Base-by-base conservation (phyloP, 1,284 basidiomycete species). In the Apiotrichum gracile region DNA sequence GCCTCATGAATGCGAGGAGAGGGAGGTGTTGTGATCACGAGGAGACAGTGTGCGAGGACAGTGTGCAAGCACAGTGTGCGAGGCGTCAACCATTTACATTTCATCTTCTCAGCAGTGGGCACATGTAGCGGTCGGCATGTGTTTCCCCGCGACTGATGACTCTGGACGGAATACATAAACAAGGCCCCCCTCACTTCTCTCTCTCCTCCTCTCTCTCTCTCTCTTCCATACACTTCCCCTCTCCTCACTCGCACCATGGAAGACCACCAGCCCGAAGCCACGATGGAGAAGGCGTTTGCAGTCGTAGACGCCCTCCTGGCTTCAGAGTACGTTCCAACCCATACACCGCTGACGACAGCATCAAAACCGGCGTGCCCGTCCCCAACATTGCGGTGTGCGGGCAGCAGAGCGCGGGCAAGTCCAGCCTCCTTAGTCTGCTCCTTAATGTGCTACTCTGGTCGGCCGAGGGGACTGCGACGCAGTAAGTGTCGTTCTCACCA, bases 351-450 rank as follows among this genome's bases (percentile, higher is more conserved):
- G 33, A 34, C 33, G 4, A 8, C 6, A 10, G 17, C 13, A 16
- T 14, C 33, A 5, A 7, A 21, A n/a, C n/a, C 34, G 41, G 44
- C 10, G 31, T 45, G 14, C 40, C 40, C 1, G 22, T 51, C 12
- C 54, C 54, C 2, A 43, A 58, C 25, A 55, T 66, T 14, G 61
- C 60, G 34, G 56, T 49, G 1, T 31, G 62, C 6, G 66, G 66
- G 5, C 60, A 38, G 5, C 65, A 68, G 50, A 61, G 54, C 21
- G 55, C 57, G 0, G 66, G 65, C 26, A 68, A 68, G 49, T 61
- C 58, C 16, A 64, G 60, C 43, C 54, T 61, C 26, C 63, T 68
- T 25, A 57, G 63, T 45, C 16, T 27, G 22, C 24, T 31, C 3
- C 31, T 34, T 13, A 24, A 64, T 55, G 35, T 61, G 16, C 47